Percentiles rank a stretch among this genome's conserved stretches.
Evolutionary conservation across 1,139 yeast species (phyloP).

Genomic region (Yamadazyma epiphylla): DNA sequence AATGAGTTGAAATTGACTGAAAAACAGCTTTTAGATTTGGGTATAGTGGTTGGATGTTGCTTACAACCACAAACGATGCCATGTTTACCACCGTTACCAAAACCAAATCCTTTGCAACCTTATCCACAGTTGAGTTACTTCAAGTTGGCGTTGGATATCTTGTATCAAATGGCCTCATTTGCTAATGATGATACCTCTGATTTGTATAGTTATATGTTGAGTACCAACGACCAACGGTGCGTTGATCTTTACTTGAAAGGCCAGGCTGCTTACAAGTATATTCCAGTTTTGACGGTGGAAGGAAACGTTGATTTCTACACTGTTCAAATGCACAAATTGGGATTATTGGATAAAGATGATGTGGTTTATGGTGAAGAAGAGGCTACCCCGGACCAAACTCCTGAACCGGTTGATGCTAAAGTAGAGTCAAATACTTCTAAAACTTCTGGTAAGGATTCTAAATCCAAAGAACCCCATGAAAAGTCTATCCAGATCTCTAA

Average conservation of each 20-base stretch:
- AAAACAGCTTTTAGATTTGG: conserved; percentile 70
- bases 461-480: conserved; percentile 4
- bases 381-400: background rate
- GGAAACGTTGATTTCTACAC: conserved; percentile 66
- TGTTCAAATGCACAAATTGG: conserved; percentile 36
- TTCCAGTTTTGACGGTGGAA: conserved; percentile 67
- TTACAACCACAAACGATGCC: conserved; percentile 67
- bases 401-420: conserved; percentile 1
- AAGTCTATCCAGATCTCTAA: conserved; percentile 51
- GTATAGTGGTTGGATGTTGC: conserved; percentile 75
- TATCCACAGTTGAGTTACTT: conserved; percentile 42
- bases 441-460: background rate
- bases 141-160: conserved; percentile 40
- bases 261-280: conserved; percentile 35
- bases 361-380: conserved; percentile 7
- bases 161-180: conserved; percentile 34
- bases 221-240: conserved; percentile 36
- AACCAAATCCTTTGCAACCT: conserved; percentile 41
- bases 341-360: conserved; percentile 14
- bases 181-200: conserved; percentile 24
- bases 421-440: background rate
- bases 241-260: conserved; percentile 38
- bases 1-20: conserved; percentile 56
- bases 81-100: conserved; percentile 50
- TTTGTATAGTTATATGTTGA: conserved; percentile 33